A percentile compares a stretch with the other conserved stretches of the same genome.
Evolutionary conservation across 164 flowering plant species (phyloP).

Genomic region (Macadamia integrifolia): DNA sequence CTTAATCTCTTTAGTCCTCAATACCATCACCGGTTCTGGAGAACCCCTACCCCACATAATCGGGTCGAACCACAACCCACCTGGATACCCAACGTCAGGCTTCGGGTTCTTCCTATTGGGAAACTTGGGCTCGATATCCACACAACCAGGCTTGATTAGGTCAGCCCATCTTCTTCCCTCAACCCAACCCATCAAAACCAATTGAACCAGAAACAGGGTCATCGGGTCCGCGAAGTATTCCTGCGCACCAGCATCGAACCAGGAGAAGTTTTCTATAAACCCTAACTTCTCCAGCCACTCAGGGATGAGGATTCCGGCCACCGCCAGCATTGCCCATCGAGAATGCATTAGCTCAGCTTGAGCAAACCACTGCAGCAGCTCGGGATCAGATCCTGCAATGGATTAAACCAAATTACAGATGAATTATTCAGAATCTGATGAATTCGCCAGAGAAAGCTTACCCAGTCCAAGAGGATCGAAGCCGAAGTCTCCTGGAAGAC

Average conservation of each 20-base stretch:
- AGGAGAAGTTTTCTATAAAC: constrained; percentile 58
- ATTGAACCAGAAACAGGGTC: constrained; percentile 63
- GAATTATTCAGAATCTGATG: too few species aligned
- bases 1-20: constrained; percentile 92
- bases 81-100: constrained; percentile 89
- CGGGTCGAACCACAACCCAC: constrained; percentile 88
- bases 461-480: constrained; percentile 95
- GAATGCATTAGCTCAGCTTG: constrained; percentile 85
- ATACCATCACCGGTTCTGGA: constrained; percentile 82
- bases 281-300: constrained; percentile 63
- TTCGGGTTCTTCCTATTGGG: constrained; percentile 51
- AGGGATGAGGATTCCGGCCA: constrained; percentile 78
- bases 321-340: constrained; percentile 95
- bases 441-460: constrained; percentile 17
- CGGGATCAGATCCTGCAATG: constrained; percentile 69
- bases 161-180: constrained; percentile 95
- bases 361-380: constrained; percentile 70
- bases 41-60: constrained; percentile 89
- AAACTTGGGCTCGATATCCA: constrained; percentile 61
- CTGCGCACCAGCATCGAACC: constrained; percentile 70
- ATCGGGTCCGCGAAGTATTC: constrained; percentile 71
- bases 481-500: constrained; percentile 96
- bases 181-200: constrained; percentile 81
- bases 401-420: background rate
- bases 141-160: constrained; percentile 63